phyloP scores from a whole-genome alignment of 306 rosid genomes.

The Quercus rubra region DNA sequence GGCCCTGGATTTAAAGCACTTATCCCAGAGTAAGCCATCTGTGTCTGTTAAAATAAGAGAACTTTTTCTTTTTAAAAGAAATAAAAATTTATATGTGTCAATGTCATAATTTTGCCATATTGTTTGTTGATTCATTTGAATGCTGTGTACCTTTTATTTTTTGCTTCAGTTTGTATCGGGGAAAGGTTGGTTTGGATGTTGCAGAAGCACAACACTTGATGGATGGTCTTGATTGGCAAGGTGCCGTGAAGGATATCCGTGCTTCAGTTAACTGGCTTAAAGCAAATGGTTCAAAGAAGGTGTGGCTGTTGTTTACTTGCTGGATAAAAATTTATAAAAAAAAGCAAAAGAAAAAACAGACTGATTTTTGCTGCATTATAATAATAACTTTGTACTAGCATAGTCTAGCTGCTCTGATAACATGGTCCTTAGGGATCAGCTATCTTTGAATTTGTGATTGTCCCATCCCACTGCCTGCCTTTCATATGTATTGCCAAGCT shows the following conservation, averaged over 20 bases:
- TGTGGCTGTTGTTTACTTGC: constrained; percentile 14
- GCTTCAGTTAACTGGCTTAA: constrained; percentile 95
- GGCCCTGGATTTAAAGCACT: constrained; percentile 82
- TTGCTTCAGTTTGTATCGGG: constrained; percentile 54
- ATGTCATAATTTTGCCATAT: background rate
- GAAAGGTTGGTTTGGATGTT: constrained; percentile 85
- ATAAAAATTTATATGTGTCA: background rate
- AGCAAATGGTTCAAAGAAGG: constrained; percentile 91
- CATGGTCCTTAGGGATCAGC: background rate
- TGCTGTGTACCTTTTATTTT: background rate
- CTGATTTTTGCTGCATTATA: background rate
- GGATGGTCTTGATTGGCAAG: constrained; percentile 95
- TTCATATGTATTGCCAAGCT: constrained; percentile 3
- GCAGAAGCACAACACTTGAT: constrained; percentile 94
- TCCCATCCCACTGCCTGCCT: background rate
- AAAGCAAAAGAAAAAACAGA: background rate
- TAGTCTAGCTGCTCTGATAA: too few species aligned
- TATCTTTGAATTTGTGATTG: background rate
- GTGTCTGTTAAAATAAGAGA: background rate
- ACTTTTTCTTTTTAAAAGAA: background rate
- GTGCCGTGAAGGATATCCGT: constrained; percentile 78
- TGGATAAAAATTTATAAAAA: background rate
- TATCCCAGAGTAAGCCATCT: constrained; percentile 73
- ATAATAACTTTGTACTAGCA: background rate
- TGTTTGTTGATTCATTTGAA: background rate